These are phyloP conservation scores for Millerozyma acaciae DNA, from an alignment of 805 yeast genomes.

Conservation along the genomic window DNA sequence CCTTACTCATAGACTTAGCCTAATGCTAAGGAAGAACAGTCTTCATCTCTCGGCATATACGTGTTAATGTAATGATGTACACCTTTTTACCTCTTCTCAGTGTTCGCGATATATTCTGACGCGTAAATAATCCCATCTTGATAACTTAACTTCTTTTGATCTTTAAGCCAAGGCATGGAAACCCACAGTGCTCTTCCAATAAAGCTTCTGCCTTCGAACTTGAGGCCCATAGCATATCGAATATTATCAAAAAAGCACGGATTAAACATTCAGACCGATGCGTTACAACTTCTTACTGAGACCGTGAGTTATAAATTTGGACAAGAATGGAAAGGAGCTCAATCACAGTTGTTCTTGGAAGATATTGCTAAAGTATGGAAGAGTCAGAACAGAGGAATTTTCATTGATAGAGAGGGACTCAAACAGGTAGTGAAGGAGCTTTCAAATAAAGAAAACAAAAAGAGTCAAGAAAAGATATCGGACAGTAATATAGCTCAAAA, in stretches of 20 bases:
- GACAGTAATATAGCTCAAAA: constrained; percentile 6
- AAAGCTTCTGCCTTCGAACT: constrained; percentile 69
- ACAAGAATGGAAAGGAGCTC: constrained; percentile 74
- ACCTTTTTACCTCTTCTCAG: too few relatives aligned
- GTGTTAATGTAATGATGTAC: too few relatives aligned
- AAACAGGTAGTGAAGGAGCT: constrained; percentile 59
- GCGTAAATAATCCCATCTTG: not conserved
- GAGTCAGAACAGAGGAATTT: constrained; percentile 81
- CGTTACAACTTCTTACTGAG: constrained; percentile 69
- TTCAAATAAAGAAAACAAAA: constrained; percentile 2
- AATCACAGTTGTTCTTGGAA: constrained; percentile 64
- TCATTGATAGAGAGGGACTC: constrained; percentile 74
- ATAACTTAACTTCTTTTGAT: not conserved
- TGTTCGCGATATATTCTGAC: too few relatives aligned
- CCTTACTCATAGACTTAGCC: too few relatives aligned
- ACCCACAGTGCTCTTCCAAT: constrained; percentile 52
- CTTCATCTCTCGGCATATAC: too few relatives aligned
- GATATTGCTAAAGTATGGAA: constrained; percentile 82
- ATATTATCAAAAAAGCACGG: constrained; percentile 90
- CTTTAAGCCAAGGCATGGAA: too few relatives aligned
- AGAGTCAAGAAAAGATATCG: not conserved
- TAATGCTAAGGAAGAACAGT: too few relatives aligned
- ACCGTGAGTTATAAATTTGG: constrained; percentile 76
- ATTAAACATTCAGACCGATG: constrained; percentile 81
- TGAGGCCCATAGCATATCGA: constrained; percentile 90